Conservation (phyloP, 352 stramenopile genomes). For the Globisporangium cylindrosporum region DNA sequence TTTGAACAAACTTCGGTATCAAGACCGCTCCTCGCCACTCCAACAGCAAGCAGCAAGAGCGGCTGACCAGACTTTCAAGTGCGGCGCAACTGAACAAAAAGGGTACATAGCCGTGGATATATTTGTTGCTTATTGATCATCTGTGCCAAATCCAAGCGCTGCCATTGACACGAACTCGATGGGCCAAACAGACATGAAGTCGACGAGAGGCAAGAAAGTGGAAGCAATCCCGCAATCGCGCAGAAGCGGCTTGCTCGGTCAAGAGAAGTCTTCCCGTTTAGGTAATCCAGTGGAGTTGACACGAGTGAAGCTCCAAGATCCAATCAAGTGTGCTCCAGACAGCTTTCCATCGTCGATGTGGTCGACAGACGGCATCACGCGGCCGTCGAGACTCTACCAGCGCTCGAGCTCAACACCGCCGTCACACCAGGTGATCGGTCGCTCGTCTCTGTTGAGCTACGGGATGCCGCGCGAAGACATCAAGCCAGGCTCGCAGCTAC, state of each 20-base stretch:
- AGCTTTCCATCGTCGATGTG: constrained; percentile 43
- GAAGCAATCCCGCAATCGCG: constrained; percentile 6
- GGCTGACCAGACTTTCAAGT: background rate
- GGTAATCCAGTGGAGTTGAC: constrained; percentile 48
- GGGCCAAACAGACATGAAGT: constrained; percentile 31
- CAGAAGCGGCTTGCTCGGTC: constrained; percentile 14
- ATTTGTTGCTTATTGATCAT: constrained; percentile 8
- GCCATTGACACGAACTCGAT: constrained; percentile 11
- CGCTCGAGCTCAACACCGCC: constrained; percentile 35
- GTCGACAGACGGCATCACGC: constrained; percentile 57
- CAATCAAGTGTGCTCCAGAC: constrained; percentile 29
- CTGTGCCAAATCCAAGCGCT: constrained; percentile 2
- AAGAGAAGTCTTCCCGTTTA: constrained; percentile 39
- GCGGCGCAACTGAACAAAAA: background rate
- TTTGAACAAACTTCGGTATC: background rate
- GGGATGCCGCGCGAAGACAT: background rate
- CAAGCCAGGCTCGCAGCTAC: constrained; percentile 8
- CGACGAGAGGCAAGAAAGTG: constrained; percentile 28
- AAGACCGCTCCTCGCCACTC: background rate
- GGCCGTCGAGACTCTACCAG: constrained; percentile 51
- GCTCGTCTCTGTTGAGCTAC: background rate
- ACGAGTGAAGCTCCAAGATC: constrained; percentile 58
- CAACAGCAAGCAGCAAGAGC: background rate
- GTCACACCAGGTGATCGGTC: constrained; percentile 7
- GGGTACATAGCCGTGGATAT: constrained; percentile 11